phyloP scores from a whole-genome alignment of 306 rosid genomes.

The Luffa aegyptiaca region DNA sequence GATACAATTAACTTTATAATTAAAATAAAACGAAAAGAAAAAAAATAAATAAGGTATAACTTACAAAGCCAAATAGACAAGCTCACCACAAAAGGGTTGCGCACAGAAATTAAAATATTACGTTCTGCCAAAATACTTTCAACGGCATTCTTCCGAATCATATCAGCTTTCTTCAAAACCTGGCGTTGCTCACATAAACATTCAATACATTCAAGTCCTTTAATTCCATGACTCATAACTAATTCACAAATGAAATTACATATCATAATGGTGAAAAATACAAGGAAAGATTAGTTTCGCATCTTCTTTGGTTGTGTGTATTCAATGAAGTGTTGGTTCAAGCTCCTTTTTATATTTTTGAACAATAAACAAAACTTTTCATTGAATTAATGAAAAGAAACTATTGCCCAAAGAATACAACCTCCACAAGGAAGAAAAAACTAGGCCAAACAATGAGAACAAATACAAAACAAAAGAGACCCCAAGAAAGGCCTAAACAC shows the following conservation, averaged over 20 bases:
- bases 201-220: background rate
- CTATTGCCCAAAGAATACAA: too few species aligned
- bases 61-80: conserved; percentile 23
- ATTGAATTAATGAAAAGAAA: too few species aligned
- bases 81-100: conserved; percentile 99
- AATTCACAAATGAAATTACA: background rate
- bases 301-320: too few species aligned
- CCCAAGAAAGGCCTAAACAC: too few species aligned
- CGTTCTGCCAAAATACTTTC: conserved; percentile 99
- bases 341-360: too few species aligned
- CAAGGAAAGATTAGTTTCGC: background rate
- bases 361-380: too few species aligned
- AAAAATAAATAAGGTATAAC: background rate
- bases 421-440: too few species aligned
- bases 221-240: background rate
- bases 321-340: too few species aligned
- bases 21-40: background rate
- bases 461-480: too few species aligned
- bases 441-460: too few species aligned
- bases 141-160: conserved; percentile 99
- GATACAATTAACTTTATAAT: conserved; percentile 14
- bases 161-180: conserved; percentile 97
- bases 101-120: conserved; percentile 93
- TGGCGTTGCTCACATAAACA: conserved; percentile 20
- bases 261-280: background rate